Conservation (phyloP, 1,284 basidiomycete genomes). For the Rhodotorula mucilaginosa region DNA sequence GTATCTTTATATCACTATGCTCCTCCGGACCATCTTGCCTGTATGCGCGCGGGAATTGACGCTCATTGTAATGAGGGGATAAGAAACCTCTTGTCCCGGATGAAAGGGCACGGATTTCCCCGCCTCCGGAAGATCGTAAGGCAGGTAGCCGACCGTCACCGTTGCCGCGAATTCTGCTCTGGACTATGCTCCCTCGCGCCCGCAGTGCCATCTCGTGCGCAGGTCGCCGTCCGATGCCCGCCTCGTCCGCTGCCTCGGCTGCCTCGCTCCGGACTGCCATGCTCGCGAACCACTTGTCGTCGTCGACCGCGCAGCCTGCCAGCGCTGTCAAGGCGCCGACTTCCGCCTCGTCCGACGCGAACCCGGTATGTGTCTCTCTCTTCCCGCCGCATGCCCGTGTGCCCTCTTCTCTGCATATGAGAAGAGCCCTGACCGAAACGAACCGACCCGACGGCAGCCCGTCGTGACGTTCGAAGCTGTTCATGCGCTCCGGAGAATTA, state of each 20-base stretch:
- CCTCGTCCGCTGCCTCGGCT: not conserved
- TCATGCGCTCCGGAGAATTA: conserved; percentile 63
- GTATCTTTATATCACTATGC: no score
- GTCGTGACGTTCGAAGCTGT: conserved; percentile 69
- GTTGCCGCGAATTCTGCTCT: not conserved
- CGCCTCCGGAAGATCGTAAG: not conserved
- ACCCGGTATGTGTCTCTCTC: not conserved
- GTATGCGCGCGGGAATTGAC: no score
- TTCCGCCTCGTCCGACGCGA: conserved; percentile 3
- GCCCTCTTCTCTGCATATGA: not conserved
- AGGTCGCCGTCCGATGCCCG: not conserved
- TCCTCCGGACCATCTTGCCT: no score
- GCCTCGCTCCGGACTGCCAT: not conserved
- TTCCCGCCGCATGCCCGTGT: not conserved
- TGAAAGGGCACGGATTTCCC: not conserved
- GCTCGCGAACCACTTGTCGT: conserved; percentile 10
- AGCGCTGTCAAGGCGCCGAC: not conserved
- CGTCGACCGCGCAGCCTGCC: not conserved
- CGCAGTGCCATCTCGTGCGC: not conserved
- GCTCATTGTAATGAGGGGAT: no score
- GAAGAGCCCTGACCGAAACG: not conserved
- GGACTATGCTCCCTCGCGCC: not conserved
- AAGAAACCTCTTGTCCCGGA: no score
- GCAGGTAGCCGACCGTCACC: not conserved
- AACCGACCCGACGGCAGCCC: conserved; percentile 7